Percentiles rank a stretch among this genome's conserved stretches.
Conservation (phyloP, 169 alveolate genomes). For the Eimeria necatrix region DNA sequence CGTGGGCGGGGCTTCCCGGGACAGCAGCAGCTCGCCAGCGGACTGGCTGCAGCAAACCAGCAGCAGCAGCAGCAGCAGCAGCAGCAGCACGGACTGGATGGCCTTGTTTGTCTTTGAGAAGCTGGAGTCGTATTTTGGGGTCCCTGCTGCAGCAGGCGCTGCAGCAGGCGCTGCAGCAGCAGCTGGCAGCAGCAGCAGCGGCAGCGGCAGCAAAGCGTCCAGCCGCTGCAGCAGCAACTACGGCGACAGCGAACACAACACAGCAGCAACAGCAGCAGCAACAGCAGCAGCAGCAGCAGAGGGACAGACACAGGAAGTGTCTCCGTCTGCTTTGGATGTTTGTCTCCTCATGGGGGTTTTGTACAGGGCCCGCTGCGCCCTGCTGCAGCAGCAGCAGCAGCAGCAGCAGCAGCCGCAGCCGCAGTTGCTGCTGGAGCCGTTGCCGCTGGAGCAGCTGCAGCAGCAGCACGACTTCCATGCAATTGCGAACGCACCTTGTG, state of each 20-base stretch:
- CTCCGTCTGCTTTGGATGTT: neutral
- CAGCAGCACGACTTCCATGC: neutral
- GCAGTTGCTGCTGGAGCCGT: slow-evolving; percentile 18
- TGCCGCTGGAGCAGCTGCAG: neutral
- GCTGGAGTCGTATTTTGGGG: slow-evolving; percentile 24
- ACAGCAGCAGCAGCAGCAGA: neutral
- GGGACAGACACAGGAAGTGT: neutral
- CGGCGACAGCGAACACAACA: slow-evolving; percentile 1
- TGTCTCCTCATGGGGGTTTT: neutral
- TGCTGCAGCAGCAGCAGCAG: slow-evolving; percentile 46
- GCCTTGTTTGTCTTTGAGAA: slow-evolving; percentile 29
- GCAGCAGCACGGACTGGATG: slow-evolving; percentile 41
- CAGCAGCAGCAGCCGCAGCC: slow-evolving; percentile 52
- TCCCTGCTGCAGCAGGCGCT: neutral
- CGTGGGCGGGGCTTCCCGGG: neutral
- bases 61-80: slow-evolving; percentile 53
- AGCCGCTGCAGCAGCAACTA: slow-evolving; percentile 27
- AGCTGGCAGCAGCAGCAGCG: slow-evolving; percentile 8
- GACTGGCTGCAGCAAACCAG: neutral
- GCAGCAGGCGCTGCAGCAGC: neutral
- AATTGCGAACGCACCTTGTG: neutral
- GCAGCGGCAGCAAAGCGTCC: slow-evolving; percentile 30
- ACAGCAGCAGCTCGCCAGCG: neutral
- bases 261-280: neutral
- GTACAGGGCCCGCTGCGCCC: neutral